Base-by-base conservation (phyloP, 768 basidiomycete species). In the Mycena amicta region DNA sequence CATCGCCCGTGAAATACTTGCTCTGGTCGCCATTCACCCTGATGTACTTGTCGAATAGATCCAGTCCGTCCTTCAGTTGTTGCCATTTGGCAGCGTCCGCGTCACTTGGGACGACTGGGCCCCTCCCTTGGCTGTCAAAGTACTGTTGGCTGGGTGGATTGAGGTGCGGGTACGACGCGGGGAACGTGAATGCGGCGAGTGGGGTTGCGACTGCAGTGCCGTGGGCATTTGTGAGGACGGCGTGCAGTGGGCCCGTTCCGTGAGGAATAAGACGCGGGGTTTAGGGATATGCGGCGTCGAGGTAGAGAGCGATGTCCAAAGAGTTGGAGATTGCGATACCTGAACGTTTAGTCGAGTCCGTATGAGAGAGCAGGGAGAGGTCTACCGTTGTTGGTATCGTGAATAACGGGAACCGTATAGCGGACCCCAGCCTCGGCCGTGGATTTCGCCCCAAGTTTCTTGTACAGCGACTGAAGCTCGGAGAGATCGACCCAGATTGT, bases 401-500 rank as follows among this genome's bases (percentile, higher is more conserved):
- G 66, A 53, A 87, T 82, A 27, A 77, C 72, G 0, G 85, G 84
- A 0, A 83, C 68, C 15, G 80, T 83, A 67, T 83, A 82, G 37
- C 57, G 56, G 1, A 66, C 72, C 8, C 50, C 50, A 1, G 75
- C 76, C 47, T 77, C 73, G 3, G 67, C 56, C 0, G 76, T 79
- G 16, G 80, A 74, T 1, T 64, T 54, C 1, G 77, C 75, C 1
- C 76, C 75, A 22, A 77, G 53, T 53, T 75, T 68, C 55, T 71
- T 71, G 65, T 68, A 68, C 47, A 68, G 61, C 0, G 50, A 23
- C 50, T 12, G 75, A 51, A 87, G 79, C 52, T 85, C 80, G 3
- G 79, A 79, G 59, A 75, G 81, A 56, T 84, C 83, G 53, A 85
- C 66, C 78, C 80, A 82, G 45, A 77, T 73, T 3, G 83, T 83